phyloP scores from a whole-genome alignment of 495 filamentous ascomycete species.

The Hypoxylon cercidicola region DNA sequence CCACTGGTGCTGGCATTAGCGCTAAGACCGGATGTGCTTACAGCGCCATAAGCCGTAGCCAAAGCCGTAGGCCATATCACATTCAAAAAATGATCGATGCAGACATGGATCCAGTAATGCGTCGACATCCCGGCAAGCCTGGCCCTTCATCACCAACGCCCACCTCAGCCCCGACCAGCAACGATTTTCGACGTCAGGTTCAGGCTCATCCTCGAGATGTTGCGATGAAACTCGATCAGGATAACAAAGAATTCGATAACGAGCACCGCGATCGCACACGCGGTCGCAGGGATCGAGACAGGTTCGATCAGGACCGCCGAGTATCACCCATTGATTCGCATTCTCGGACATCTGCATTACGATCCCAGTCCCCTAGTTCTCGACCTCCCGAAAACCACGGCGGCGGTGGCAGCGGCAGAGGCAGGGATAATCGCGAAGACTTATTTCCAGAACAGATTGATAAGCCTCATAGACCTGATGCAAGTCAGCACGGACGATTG shows the following conservation, averaged over 20 bases:
- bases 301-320: conserved; percentile 37
- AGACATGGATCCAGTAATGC: conserved; percentile 41
- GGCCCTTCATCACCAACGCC: conserved; percentile 34
- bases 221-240: conserved; percentile 46
- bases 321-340: conserved; percentile 34
- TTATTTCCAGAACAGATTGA: conserved; percentile 30
- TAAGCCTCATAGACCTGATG: conserved; percentile 34
- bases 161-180: conserved; percentile 29
- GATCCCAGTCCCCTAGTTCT: conserved; percentile 41
- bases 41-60: conserved; percentile 17
- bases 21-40: conserved; percentile 16
- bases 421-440: conserved; percentile 31
- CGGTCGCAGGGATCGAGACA: conserved; percentile 46
- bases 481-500: conserved; percentile 41
- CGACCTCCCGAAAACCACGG: conserved; percentile 30
- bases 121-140: conserved; percentile 37
- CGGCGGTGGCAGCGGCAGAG: conserved; percentile 26
- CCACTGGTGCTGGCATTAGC: conserved; percentile 21
- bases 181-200: conserved; percentile 21
- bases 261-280: conserved; percentile 42
- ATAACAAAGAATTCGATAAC: conserved; percentile 34
- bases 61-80: background rate
- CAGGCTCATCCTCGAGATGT: conserved; percentile 38
- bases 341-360: conserved; percentile 31
- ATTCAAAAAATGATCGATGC: conserved; percentile 39